These are phyloP conservation scores for Setomelanomma holmii DNA, from an alignment of 2,329 filamentous ascomycete genomes.

Conservation along the genomic window DNA sequence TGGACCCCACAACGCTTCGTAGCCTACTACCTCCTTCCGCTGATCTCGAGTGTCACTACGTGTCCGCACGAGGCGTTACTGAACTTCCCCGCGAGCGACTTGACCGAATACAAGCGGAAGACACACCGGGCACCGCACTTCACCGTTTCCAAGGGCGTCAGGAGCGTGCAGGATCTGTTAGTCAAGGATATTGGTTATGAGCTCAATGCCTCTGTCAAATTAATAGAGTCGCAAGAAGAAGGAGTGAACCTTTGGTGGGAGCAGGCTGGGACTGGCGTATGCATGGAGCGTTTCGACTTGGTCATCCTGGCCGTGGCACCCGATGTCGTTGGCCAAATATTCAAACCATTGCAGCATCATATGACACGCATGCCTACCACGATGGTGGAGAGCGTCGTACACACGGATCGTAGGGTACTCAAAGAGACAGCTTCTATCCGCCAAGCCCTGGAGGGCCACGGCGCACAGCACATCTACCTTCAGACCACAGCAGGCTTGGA, in stretches of 20 bases:
- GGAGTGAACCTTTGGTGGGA: slow-evolving; percentile 48
- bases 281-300: slow-evolving; percentile 55
- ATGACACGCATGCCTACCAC: slow-evolving; percentile 58
- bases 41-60: slow-evolving; percentile 63
- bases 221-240: slow-evolving; percentile 39
- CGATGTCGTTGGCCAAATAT: slow-evolving; percentile 59
- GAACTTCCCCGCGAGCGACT: slow-evolving; percentile 61
- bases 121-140: slow-evolving; percentile 60
- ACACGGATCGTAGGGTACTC: slow-evolving; percentile 43
- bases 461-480: slow-evolving; percentile 40
- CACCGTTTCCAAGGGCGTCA: slow-evolving; percentile 59
- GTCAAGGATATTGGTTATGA: slow-evolving; percentile 52
- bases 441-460: not conserved
- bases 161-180: slow-evolving; percentile 58
- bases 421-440: not conserved
- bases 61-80: slow-evolving; percentile 61
- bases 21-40: slow-evolving; percentile 60
- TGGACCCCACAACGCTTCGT: slow-evolving; percentile 57
- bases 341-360: slow-evolving; percentile 49
- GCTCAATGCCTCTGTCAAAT: slow-evolving; percentile 50
- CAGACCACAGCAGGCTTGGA: slow-evolving; percentile 40
- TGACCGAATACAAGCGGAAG: slow-evolving; percentile 59
- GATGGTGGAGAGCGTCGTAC: slow-evolving; percentile 58
- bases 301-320: slow-evolving; percentile 64
- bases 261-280: slow-evolving; percentile 9